A percentile compares a stretch with the other conserved stretches of the same genome.
These are phyloP conservation scores for Aristolochia californica DNA, from an alignment of 164 flowering plant species.

Conservation along the genomic window DNA sequence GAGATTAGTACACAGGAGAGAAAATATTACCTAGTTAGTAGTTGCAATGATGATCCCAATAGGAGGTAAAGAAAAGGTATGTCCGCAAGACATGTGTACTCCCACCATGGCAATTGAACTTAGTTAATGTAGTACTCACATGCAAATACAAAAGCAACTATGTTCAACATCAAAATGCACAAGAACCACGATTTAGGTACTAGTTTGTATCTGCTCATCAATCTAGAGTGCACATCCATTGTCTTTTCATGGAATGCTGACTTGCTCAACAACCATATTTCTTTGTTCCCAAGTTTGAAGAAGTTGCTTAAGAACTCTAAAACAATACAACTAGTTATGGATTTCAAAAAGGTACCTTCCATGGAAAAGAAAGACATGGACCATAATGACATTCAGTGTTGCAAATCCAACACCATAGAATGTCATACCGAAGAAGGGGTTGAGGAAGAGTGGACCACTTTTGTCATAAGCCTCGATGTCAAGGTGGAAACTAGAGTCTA, in stretches of 20 bases:
- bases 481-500: slow-evolving; percentile 49
- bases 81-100: slow-evolving; percentile 60
- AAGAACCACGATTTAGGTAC: slow-evolving; percentile 85
- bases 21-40: slow-evolving; percentile 54
- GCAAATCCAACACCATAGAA: slow-evolving; percentile 76
- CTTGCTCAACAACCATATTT: slow-evolving; percentile 61
- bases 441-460: slow-evolving; percentile 53
- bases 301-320: no score
- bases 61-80: slow-evolving; percentile 80
- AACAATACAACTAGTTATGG: no score
- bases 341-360: slow-evolving; percentile 43
- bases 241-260: slow-evolving; percentile 47
- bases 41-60: slow-evolving; percentile 85
- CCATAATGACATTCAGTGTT: slow-evolving; percentile 52
- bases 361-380: slow-evolving; percentile 59
- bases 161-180: slow-evolving; percentile 44
- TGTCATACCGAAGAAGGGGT: slow-evolving; percentile 63
- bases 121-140: slow-evolving; percentile 60
- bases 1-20: neutral
- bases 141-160: slow-evolving; percentile 46
- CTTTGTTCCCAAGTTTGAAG: slow-evolving; percentile 22
- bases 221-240: slow-evolving; percentile 64
- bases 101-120: slow-evolving; percentile 93
- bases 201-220: slow-evolving; percentile 62
- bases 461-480: slow-evolving; percentile 42